Base-by-base conservation (phyloP, 2,329 filamentous ascomycete species). In the Herpotrichia juniperi region DNA sequence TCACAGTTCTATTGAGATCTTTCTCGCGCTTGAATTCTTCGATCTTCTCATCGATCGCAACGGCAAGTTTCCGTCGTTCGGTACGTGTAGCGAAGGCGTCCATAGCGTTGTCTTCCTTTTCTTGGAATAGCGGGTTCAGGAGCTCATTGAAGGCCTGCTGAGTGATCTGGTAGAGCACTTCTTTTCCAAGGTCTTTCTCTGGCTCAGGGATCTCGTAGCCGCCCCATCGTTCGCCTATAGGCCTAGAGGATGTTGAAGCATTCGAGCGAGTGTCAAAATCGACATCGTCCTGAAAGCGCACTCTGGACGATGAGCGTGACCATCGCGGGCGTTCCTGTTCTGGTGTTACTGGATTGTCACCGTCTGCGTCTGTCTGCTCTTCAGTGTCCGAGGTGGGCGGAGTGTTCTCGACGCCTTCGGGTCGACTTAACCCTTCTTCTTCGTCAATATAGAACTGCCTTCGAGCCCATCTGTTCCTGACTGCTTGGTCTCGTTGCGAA, bases 71-170 rank as follows among this genome's bases (percentile, higher is more conserved):
- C 17, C 65, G 63, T 24, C 72, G 71, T 37, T 73, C 65, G 6
- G 46, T 48, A 42, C 67, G 66, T 14, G 66, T 68, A 21, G 59
- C 62, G 17, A 84, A 82, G 10, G 87, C 87, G 48, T 85, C 81
- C 53, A 94, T 65, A 76, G 91, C 87, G 16, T 90, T 72, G 57
- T 93, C 87, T 72, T 97, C 93, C 58, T 88, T 88, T 4, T 83
- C 80, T 61, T 88, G 88, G 77, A 99, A 99, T 0, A 99, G 80
- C 1, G 87, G 83, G 66, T 97, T 91, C 0, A 99, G 83, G 2
- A 97, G 79, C 74, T 97, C 92, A 66, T 97, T 97, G 76, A 96
- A 91, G 0, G 91, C 89, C 72, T 96, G 89, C 72, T 97, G 92
- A 0, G 91, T 92, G 26, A 96, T 87, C 70, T 96, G 90, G 66